These are phyloP conservation scores for Pseudophaeomoniella oleicola DNA, from an alignment of 2,329 filamentous ascomycete species.

Conservation along the genomic window DNA sequence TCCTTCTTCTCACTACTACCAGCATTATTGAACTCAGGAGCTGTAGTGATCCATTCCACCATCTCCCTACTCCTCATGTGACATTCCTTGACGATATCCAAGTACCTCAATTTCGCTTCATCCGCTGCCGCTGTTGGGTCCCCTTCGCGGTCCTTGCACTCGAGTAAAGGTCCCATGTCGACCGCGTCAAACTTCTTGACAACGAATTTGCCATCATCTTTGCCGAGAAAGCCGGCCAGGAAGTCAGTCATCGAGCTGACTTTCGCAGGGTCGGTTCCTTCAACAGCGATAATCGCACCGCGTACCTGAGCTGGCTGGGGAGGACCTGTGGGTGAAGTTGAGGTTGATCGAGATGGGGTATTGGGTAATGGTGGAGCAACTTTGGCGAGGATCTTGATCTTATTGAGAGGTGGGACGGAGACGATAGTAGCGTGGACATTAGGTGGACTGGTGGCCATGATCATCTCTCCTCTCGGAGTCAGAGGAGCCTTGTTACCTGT, in stretches of 20 bases:
- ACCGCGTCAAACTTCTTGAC: conserved; percentile 34
- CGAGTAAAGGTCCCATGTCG: conserved; percentile 21
- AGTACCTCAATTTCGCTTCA: conserved; percentile 35
- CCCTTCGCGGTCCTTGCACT: conserved; percentile 6
- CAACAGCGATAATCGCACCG: conserved; percentile 71
- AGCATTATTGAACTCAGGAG: conserved; percentile 4
- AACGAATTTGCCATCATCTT: conserved; percentile 32
- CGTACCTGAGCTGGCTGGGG: conserved; percentile 31
- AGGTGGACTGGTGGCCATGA: conserved; percentile 26
- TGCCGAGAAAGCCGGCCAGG: conserved; percentile 39
- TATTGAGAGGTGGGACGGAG: conserved; percentile 58
- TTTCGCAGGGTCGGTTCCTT: conserved; percentile 49
- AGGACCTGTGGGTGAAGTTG: conserved; percentile 9
- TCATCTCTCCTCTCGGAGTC: too few species aligned
- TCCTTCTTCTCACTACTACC: background rate
- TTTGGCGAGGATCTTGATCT: conserved; percentile 60
- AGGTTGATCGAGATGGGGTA: conserved; percentile 8
- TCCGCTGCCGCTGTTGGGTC: conserved; percentile 7
- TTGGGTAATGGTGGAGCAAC: conserved; percentile 54
- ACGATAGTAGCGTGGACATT: conserved; percentile 56
- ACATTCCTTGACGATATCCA: conserved; percentile 57
- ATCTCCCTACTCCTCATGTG: conserved; percentile 63
- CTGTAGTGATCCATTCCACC: conserved; percentile 36
- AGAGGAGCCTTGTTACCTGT: conserved; percentile 16
- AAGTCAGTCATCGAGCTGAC: conserved; percentile 43